Conservation (phyloP, 2,329 filamentous ascomycete genomes). For the Tolypocladium album region DNA sequence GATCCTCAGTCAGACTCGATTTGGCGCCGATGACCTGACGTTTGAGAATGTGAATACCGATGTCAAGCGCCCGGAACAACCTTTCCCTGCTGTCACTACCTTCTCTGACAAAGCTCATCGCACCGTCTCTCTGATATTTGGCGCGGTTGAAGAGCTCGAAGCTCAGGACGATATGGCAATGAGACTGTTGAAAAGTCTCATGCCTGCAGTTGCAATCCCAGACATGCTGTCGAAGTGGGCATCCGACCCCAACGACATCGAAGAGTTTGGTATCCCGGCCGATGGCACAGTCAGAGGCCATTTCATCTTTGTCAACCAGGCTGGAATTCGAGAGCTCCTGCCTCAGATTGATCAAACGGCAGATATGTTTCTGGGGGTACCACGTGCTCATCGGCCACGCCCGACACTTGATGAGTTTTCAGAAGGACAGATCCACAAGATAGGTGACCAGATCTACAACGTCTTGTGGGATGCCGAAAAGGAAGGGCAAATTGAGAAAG, state of each 20-base stretch:
- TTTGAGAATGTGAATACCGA: not conserved
- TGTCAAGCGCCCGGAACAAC: not conserved
- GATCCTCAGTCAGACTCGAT: not conserved
- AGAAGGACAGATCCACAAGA: no score
- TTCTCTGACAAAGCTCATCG: not conserved
- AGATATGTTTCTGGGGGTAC: not conserved
- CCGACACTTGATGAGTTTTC: no score
- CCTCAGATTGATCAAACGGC: not conserved
- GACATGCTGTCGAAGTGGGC: no score
- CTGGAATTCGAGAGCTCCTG: not conserved
- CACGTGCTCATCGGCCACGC: not conserved
- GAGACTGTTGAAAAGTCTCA: no score
- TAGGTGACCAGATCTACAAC: not conserved
- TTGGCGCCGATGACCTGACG: not conserved
- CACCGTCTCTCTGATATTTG: not conserved
- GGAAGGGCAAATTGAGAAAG: not conserved
- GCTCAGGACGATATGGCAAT: no score
- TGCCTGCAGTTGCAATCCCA: no score
- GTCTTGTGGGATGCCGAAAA: not conserved
- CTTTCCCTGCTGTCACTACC: not conserved
- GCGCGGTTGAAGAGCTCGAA: not conserved
- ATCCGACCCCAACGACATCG: not conserved
- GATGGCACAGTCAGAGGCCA: not conserved
- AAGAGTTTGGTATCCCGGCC: not conserved
- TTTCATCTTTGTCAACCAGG: not conserved